Conservation (phyloP, 805 yeast genomes). For the Candida qinlingensis region DNA sequence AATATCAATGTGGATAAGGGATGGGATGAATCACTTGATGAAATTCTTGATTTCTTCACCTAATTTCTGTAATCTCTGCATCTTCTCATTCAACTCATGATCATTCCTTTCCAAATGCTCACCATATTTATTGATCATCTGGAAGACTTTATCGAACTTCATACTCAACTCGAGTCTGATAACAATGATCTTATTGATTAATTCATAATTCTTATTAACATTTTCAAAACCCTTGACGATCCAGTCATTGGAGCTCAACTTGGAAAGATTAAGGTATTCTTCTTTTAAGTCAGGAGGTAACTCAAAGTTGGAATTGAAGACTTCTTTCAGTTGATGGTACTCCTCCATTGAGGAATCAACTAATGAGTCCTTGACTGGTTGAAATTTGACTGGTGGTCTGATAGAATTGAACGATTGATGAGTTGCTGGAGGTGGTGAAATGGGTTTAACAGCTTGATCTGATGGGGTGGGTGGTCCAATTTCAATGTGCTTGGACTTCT, state of each 20-base stretch:
- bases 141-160: conserved; percentile 34
- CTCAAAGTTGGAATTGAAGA: conserved; percentile 4
- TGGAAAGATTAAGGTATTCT: conserved; percentile 26
- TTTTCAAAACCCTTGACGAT: conserved; percentile 29
- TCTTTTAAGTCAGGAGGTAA: conserved; percentile 9
- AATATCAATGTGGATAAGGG: neutral
- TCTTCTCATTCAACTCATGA: conserved; percentile 28
- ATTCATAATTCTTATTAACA: conserved; percentile 27
- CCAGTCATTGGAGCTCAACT: conserved; percentile 32
- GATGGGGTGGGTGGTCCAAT: neutral
- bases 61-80: conserved; percentile 33
- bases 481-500: neutral
- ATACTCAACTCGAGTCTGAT: conserved; percentile 36
- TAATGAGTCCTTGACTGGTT: conserved; percentile 4
- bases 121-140: conserved; percentile 33
- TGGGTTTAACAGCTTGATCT: neutral
- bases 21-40: conserved; percentile 21
- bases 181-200: conserved; percentile 30
- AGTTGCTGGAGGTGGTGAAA: neutral
- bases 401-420: neutral
- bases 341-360: conserved; percentile 6
- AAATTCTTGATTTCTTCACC: conserved; percentile 36
- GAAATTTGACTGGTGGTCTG: conserved; percentile 13
- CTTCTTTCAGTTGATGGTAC: neutral
- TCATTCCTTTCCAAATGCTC: conserved; percentile 29